Conservation (phyloP, 148 eudicot genomes). For the Salicornia ramosissima region DNA sequence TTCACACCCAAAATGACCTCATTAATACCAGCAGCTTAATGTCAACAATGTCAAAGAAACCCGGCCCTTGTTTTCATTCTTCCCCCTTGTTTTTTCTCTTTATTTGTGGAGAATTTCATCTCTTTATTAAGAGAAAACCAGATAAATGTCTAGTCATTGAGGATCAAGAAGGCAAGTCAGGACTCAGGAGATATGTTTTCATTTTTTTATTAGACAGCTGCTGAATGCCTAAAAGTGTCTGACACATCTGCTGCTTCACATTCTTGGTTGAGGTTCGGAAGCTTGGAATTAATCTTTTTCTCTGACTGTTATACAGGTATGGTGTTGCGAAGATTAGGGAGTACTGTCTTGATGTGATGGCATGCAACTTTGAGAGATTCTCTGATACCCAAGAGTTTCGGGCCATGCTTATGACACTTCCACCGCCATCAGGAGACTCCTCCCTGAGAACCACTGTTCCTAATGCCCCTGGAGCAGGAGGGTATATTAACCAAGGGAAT, state of each 20-base stretch:
- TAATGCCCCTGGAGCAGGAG: constrained; percentile 91
- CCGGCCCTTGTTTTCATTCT: too few relatives aligned
- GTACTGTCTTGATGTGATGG: constrained; percentile 78
- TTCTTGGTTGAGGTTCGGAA: background rate
- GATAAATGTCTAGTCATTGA: too few relatives aligned
- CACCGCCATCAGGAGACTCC: constrained; percentile 96
- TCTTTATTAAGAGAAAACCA: too few relatives aligned
- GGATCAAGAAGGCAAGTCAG: too few relatives aligned
- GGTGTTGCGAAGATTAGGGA: constrained; percentile 83
- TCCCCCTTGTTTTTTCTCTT: too few relatives aligned
- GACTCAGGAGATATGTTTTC: too few relatives aligned
- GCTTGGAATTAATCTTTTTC: background rate
- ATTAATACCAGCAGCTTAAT: too few relatives aligned
- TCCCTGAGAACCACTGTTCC: constrained; percentile 90
- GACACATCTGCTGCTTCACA: background rate
- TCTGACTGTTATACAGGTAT: constrained; percentile 48
- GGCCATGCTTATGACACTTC: constrained; percentile 84
- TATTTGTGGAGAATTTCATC: too few relatives aligned
- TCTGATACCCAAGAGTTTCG: constrained; percentile 77
- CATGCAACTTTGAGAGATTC: constrained; percentile 86
- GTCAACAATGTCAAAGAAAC: too few relatives aligned
- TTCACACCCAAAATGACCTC: too few relatives aligned
- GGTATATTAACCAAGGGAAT: constrained; percentile 49
- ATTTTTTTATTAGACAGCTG: too few relatives aligned
- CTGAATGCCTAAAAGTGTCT: background rate